Evolutionary conservation across 306 rosid genomes (phyloP), one percentile per base, ranked within the genome.

Genomic region (Quercus variabilis): DNA sequence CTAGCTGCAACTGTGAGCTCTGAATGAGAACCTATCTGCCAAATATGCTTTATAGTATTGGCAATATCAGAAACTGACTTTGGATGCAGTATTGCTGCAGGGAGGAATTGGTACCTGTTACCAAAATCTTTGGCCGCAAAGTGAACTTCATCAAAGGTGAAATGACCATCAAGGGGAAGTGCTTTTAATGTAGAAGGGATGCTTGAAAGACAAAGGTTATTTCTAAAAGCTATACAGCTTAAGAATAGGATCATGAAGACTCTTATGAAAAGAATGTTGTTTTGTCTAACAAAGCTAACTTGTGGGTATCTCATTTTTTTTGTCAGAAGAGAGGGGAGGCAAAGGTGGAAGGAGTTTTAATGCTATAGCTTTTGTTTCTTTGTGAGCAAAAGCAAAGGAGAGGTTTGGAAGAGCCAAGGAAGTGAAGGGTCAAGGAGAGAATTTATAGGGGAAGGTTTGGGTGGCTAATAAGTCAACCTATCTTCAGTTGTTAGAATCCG

Each of bases 81-180:
- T 52, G 99, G 99, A 80, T 93, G 80, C 43, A 93, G 77, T 15
- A 93, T 89, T 78, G 98, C 98, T 69, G 78, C 64, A 18, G 99
- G 99, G 15, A 85, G 78, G 67, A 75, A 82, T 71, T 88, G 94
- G 76, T 86, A 89, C 80, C 93, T 88, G 74, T 93, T 91, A 21
- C 99, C 99, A 67, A 95, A 95, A 84, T 95, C 99, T 77, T 21
- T 85, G 26, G 98, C 90, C 76, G 92, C 96, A 75, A 84, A 88
- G 52, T 82, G 85, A 71, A 78, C 84, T 69, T 89, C 77, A 38
- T 93, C 93, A 82, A 89, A 91, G 73, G 74, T 84, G 71, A 95
- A 84, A 80, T 88, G 89, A 21, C 99, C 99, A 30, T 82, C 83
- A 41, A 93, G 78, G 59, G 92, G 80, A 78, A 95, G 88, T 76